Evolutionary conservation across 228 moss, liverwort and hornwort species (phyloP).

Genomic region (Sphagnum fallax): DNA sequence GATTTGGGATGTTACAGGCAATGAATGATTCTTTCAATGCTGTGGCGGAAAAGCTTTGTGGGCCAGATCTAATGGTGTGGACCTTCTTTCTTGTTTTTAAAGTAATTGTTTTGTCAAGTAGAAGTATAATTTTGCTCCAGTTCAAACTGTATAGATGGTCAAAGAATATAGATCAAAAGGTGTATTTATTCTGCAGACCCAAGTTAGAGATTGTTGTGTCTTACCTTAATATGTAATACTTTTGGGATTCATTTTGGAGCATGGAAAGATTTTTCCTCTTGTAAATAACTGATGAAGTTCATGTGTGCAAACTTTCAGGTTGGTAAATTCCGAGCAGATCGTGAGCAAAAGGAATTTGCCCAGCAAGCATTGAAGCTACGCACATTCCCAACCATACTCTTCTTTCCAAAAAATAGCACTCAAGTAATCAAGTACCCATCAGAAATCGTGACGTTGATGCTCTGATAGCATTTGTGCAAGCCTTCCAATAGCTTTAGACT

Average conservation of each 20-base stretch:
- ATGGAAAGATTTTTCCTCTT: neutral
- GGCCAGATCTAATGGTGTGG: conserved; percentile 22
- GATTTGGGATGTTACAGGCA: conserved; percentile 15
- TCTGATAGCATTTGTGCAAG: conserved; percentile 74
- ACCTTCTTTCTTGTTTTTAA: neutral
- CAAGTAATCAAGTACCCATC: conserved; percentile 84
- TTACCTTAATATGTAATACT: too few relatives aligned
- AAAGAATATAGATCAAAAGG: neutral
- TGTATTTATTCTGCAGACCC: neutral
- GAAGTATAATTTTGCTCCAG: neutral
- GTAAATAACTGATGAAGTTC: neutral
- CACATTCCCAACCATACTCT: conserved; percentile 79
- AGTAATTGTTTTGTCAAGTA: neutral
- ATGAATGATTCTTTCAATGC: conserved; percentile 36
- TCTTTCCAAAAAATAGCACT: conserved; percentile 71
- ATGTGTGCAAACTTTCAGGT: conserved; percentile 34
- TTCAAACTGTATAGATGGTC: neutral
- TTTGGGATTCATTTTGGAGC: too few relatives aligned
- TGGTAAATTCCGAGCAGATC: conserved; percentile 88
- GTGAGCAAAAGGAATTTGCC: conserved; percentile 65
- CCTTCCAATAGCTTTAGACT: conserved; percentile 40
- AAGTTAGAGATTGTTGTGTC: too few relatives aligned
- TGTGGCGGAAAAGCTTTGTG: conserved; percentile 24
- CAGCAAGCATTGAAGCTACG: conserved; percentile 68
- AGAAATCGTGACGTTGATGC: conserved; percentile 79